Conservation (phyloP, 2,329 filamentous ascomycete genomes). For the Sarocladium oryzae region DNA sequence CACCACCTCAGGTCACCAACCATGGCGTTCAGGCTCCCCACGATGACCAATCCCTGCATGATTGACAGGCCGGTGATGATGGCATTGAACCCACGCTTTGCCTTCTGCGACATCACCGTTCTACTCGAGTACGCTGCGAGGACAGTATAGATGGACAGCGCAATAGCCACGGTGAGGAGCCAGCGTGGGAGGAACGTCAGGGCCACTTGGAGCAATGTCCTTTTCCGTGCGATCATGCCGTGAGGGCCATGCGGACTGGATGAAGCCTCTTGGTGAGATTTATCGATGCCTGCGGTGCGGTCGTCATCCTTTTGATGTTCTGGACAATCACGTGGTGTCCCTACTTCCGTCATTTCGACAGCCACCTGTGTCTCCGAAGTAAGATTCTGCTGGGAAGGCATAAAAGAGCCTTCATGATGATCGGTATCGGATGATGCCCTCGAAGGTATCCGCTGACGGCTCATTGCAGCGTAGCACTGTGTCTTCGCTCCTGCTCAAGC, state of each 20-base stretch:
- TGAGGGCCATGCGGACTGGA: neutral
- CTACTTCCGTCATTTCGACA: neutral
- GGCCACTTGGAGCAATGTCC: neutral
- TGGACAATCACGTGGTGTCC: neutral
- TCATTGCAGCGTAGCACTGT: no score
- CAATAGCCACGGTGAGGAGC: constrained; percentile 23
- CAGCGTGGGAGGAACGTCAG: constrained; percentile 16
- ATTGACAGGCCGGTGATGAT: constrained; percentile 38
- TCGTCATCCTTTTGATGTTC: neutral
- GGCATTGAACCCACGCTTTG: constrained; percentile 36
- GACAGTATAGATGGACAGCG: constrained; percentile 21
- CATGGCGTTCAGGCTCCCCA: constrained; percentile 36
- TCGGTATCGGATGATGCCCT: neutral
- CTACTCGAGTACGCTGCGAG: constrained; percentile 21
- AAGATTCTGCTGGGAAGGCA: neutral
- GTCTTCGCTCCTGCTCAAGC: no score
- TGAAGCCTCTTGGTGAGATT: neutral
- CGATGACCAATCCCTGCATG: constrained; percentile 33
- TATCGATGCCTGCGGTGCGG: neutral
- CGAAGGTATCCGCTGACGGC: neutral
- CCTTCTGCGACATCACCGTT: constrained; percentile 22
- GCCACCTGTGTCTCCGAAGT: neutral
- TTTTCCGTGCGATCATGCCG: neutral
- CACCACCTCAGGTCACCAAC: constrained; percentile 39
- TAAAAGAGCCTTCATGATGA: neutral